These are phyloP conservation scores for Fibroporia radiculosa DNA, from an alignment of 768 basidiomycete species.

Conservation along the genomic window DNA sequence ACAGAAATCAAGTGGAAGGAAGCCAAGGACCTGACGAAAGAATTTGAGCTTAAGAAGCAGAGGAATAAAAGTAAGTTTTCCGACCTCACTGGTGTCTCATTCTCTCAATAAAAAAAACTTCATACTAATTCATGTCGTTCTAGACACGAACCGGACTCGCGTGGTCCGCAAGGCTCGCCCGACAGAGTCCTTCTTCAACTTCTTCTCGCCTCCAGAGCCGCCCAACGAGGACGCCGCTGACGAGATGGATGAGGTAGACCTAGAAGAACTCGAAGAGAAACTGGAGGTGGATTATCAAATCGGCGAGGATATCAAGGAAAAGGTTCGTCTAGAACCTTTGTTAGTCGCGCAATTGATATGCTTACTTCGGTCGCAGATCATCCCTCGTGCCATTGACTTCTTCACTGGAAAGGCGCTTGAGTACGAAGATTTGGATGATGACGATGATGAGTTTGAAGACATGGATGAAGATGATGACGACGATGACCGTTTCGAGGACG, in stretches of 20 bases:
- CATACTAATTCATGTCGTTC: not conserved
- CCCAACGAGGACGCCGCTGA: conserved; percentile 67
- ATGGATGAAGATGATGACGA: conserved; percentile 52
- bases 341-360: no score
- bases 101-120: no score
- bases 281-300: conserved; percentile 97
- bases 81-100: not conserved
- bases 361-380: conserved; percentile 47
- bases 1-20: conserved; percentile 95
- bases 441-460: conserved; percentile 53
- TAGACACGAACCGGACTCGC: conserved; percentile 80
- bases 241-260: conserved; percentile 76
- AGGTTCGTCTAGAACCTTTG: no score
- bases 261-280: conserved; percentile 87
- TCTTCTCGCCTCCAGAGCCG: conserved; percentile 80
- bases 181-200: conserved; percentile 98
- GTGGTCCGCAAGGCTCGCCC: conserved; percentile 81
- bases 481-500: conserved; percentile 52
- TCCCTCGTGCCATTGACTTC: conserved; percentile 93
- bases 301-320: conserved; percentile 96
- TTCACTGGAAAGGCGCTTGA: conserved; percentile 96
- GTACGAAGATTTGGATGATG: conserved; percentile 56
- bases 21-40: conserved; percentile 95
- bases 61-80: conserved; percentile 84
- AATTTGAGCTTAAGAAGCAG: conserved; percentile 98